Percentiles rank a stretch among this genome's conserved stretches.
Evolutionary conservation across 768 basidiomycete species (phyloP).

Genomic region (Rhizopogon vesiculosus): DNA sequence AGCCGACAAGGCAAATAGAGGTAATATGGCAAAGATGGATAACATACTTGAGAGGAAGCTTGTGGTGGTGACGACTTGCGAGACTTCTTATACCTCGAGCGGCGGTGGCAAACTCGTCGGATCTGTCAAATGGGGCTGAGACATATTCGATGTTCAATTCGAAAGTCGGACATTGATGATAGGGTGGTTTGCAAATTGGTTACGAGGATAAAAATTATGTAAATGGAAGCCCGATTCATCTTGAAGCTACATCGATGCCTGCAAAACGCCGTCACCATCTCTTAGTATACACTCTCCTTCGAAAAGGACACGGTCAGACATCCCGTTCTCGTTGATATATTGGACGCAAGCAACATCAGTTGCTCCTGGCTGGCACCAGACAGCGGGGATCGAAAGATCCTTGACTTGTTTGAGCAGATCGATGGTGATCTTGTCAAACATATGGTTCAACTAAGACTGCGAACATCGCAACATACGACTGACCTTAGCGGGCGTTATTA

Average conservation of each 20-base stretch:
- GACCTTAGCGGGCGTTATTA: slow-evolving; percentile 76
- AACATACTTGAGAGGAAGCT: neutral
- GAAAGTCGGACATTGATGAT: no score
- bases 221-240: slow-evolving; percentile 4
- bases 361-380: slow-evolving; percentile 92
- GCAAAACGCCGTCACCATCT: slow-evolving; percentile 58
- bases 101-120: no score
- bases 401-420: slow-evolving; percentile 61
- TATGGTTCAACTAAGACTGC: neutral
- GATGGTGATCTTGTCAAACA: slow-evolving; percentile 56
- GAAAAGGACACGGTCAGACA: slow-evolving; percentile 67
- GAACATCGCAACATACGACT: slow-evolving; percentile 4
- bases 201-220: neutral
- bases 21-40: neutral
- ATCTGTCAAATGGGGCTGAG: no score
- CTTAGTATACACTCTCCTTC: slow-evolving; percentile 83
- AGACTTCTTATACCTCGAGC: neutral
- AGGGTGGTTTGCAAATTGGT: no score
- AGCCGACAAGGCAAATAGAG: neutral
- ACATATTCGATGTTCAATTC: no score
- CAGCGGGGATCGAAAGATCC: slow-evolving; percentile 61
- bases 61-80: neutral
- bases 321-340: slow-evolving; percentile 61
- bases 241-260: slow-evolving; percentile 8
- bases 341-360: slow-evolving; percentile 58